Evolutionary conservation across 352 stramenopile species (phyloP).

Genomic region (Phytophthora megakarya): DNA sequence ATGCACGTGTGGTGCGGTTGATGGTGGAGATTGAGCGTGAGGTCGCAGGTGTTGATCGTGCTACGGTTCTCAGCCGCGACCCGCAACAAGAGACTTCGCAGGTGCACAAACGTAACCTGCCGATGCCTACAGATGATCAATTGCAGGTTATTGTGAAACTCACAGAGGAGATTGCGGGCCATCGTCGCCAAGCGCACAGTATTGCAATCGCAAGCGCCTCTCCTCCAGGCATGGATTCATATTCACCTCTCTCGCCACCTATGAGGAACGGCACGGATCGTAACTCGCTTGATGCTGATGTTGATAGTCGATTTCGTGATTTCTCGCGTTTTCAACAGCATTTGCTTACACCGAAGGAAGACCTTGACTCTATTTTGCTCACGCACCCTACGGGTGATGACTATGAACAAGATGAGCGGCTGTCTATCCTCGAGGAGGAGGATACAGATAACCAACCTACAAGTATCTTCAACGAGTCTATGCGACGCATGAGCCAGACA

Average conservation of each 20-base stretch:
- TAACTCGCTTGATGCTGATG: conserved; percentile 44
- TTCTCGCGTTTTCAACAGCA: conserved; percentile 90
- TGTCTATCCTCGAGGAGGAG: conserved; percentile 64
- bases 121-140: conserved; percentile 85
- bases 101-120: conserved; percentile 64
- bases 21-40: conserved; percentile 89
- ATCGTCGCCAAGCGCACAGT: conserved; percentile 59
- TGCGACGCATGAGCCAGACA: conserved; percentile 74
- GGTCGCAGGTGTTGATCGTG: conserved; percentile 73
- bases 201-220: conserved; percentile 27
- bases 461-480: conserved; percentile 71
- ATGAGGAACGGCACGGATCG: conserved; percentile 27
- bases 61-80: conserved; percentile 64
- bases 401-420: conserved; percentile 47
- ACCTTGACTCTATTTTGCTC: conserved; percentile 56
- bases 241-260: conserved; percentile 46
- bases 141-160: conserved; percentile 81
- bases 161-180: conserved; percentile 73
- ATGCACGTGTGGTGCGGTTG: conserved; percentile 77
- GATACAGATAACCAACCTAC: conserved; percentile 74
- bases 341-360: conserved; percentile 75
- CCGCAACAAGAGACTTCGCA: conserved; percentile 34
- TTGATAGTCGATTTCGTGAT: conserved; percentile 78
- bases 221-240: conserved; percentile 33
- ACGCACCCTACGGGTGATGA: conserved; percentile 41